These are phyloP conservation scores for Trichoderma pleuroti DNA, from an alignment of 2,329 filamentous ascomycete species.

Conservation along the genomic window DNA sequence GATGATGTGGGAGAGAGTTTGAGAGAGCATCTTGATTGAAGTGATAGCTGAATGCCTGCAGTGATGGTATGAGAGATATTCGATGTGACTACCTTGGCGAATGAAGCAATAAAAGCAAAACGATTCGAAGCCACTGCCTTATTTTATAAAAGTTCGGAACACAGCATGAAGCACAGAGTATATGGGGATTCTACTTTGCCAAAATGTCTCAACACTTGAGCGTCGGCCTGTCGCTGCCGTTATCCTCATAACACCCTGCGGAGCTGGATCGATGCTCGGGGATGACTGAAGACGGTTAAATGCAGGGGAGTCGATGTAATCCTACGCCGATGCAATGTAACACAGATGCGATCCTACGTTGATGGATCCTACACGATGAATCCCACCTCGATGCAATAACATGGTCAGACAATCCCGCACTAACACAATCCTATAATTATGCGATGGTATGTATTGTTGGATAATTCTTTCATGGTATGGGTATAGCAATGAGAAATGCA, in stretches of 20 bases:
- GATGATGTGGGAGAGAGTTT: background rate
- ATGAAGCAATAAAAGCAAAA: background rate
- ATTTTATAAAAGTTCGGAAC: background rate
- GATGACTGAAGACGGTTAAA: background rate
- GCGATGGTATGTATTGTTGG: background rate
- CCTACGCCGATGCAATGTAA: background rate
- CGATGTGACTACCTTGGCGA: background rate
- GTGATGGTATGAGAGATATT: too few species aligned
- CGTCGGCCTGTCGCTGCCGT: background rate
- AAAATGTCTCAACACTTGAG: background rate
- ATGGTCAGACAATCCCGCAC: background rate
- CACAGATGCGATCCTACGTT: background rate
- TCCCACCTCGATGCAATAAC: background rate
- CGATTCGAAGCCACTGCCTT: background rate
- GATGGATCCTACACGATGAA: background rate
- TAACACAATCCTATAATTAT: background rate
- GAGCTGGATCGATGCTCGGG: background rate
- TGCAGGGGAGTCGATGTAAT: background rate
- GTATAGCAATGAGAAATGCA: background rate
- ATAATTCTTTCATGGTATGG: background rate
- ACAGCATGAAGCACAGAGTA: background rate
- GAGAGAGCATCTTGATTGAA: background rate
- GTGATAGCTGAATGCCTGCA: background rate
- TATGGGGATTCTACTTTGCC: background rate
- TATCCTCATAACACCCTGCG: background rate